These are phyloP conservation scores for Alternaria consortialis DNA, from an alignment of 2,329 filamentous ascomycete species.

Conservation along the genomic window DNA sequence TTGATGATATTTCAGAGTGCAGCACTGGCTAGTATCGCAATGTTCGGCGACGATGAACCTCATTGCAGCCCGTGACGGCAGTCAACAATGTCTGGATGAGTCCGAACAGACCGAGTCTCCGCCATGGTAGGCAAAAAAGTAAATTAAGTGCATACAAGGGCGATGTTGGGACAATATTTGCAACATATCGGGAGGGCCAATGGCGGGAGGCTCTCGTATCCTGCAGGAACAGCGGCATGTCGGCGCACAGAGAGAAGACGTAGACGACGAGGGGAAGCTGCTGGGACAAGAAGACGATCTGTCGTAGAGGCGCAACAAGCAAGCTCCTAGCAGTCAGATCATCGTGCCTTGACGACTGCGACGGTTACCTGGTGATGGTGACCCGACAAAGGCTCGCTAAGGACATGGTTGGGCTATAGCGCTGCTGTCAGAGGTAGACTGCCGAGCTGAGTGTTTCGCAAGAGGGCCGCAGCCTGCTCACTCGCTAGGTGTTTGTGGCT, in stretches of 20 bases:
- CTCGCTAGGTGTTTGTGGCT: conserved; percentile 32
- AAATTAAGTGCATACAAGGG: conserved; percentile 41
- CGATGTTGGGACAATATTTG: conserved; percentile 36
- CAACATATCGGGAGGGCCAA: conserved; percentile 29
- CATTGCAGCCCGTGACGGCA: conserved; percentile 24
- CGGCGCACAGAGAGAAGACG: conserved; percentile 14
- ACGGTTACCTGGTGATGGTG: conserved; percentile 28
- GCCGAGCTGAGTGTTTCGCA: conserved; percentile 28
- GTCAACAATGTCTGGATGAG: conserved; percentile 25
- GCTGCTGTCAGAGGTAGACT: conserved; percentile 31
- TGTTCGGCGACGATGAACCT: conserved; percentile 3
- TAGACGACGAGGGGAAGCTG: conserved; percentile 19
- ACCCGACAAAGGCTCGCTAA: conserved; percentile 34
- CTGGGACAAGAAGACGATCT: conserved; percentile 18
- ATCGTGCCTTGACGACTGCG: conserved; percentile 22
- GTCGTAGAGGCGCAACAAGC: conserved; percentile 19
- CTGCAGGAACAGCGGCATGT: conserved; percentile 37
- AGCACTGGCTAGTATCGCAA: background rate
- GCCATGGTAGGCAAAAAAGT: conserved; percentile 23
- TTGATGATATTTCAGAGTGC: background rate
- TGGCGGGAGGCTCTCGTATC: conserved; percentile 32
- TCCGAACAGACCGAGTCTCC: conserved; percentile 12
- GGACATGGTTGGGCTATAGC: conserved; percentile 40
- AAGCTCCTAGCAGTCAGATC: conserved; percentile 36
- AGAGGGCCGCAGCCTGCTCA: conserved; percentile 13